Conservation (phyloP, 306 rosid species). For the Sechiopsis laciniata region DNA sequence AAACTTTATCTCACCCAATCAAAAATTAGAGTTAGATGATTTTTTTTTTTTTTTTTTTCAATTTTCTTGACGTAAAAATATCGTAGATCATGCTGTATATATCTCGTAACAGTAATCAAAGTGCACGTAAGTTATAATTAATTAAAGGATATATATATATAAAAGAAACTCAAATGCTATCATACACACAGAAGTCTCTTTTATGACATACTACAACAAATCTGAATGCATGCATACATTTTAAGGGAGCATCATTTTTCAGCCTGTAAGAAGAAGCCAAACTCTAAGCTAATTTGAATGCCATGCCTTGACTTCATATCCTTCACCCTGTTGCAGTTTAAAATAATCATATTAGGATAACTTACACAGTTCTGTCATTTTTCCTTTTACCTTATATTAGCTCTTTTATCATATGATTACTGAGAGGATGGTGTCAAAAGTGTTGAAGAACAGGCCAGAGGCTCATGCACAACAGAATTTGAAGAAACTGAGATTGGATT, state of each 20-base stretch:
- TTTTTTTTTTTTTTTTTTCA: too few relatives aligned
- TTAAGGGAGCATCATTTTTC: background rate
- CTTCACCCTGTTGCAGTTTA: too few relatives aligned
- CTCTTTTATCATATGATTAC: slow-evolving; percentile 6
- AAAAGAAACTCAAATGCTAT: background rate
- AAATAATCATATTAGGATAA: slow-evolving; percentile 1
- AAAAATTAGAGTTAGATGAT: too few relatives aligned
- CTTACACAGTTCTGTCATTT: slow-evolving; percentile 7
- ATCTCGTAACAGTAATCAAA: too few relatives aligned
- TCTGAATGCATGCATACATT: slow-evolving; percentile 7
- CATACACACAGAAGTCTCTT: background rate
- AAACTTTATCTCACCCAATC: too few relatives aligned
- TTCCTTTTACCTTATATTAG: slow-evolving; percentile 4
- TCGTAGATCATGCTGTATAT: too few relatives aligned
- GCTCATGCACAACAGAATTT: slow-evolving; percentile 85
- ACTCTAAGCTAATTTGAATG: too few relatives aligned
- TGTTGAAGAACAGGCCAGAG: slow-evolving; percentile 60
- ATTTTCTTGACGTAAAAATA: too few relatives aligned
- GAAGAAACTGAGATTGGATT: slow-evolving; percentile 64
- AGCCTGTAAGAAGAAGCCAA: slow-evolving; percentile 9
- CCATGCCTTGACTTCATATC: background rate
- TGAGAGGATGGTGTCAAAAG: slow-evolving; percentile 50
- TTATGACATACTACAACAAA: slow-evolving; percentile 11
- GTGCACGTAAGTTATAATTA: too few relatives aligned
- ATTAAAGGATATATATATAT: too few relatives aligned